A percentile compares a stretch with the other conserved stretches of the same genome.
These are phyloP conservation scores for Endotrypanum monterogeii DNA, from an alignment of 208 protist genomes.

Conservation along the genomic window DNA sequence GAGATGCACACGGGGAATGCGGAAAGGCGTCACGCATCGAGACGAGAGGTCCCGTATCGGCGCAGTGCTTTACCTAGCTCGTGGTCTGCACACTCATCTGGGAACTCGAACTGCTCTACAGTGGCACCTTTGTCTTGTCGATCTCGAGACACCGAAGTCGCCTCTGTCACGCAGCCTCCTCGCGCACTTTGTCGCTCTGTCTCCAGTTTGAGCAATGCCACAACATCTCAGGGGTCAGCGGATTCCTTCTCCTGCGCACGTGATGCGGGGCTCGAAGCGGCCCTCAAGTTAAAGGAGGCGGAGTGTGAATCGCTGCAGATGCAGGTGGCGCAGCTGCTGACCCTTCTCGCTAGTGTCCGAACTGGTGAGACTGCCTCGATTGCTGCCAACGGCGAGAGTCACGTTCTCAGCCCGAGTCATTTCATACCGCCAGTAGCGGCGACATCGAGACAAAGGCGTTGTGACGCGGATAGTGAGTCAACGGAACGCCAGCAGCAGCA, in stretches of 20 bases:
- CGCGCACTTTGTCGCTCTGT: background rate
- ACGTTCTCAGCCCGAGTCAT: background rate
- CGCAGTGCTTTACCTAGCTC: background rate
- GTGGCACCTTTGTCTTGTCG: background rate
- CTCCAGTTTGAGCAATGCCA: background rate
- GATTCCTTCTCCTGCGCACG: background rate
- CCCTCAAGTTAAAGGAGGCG: conserved; percentile 19
- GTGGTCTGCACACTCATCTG: conserved; percentile 1
- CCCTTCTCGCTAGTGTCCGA: conserved; percentile 7
- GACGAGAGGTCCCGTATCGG: background rate
- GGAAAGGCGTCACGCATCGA: background rate
- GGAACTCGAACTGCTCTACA: background rate
- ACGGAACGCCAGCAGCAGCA: background rate
- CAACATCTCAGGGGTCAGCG: background rate
- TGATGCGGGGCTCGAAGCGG: conserved; percentile 17
- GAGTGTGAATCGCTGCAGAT: conserved; percentile 40
- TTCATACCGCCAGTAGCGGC: background rate
- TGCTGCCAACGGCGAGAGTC: background rate
- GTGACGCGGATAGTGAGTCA: background rate
- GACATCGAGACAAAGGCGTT: background rate
- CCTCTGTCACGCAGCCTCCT: background rate
- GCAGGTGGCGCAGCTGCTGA: conserved; percentile 35
- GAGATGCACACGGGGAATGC: conserved; percentile 1
- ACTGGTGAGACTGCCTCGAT: background rate
- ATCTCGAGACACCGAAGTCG: background rate